phyloP scores from a whole-genome alignment of 768 basidiomycete genomes.

The Amanita pseudoporphyria region DNA sequence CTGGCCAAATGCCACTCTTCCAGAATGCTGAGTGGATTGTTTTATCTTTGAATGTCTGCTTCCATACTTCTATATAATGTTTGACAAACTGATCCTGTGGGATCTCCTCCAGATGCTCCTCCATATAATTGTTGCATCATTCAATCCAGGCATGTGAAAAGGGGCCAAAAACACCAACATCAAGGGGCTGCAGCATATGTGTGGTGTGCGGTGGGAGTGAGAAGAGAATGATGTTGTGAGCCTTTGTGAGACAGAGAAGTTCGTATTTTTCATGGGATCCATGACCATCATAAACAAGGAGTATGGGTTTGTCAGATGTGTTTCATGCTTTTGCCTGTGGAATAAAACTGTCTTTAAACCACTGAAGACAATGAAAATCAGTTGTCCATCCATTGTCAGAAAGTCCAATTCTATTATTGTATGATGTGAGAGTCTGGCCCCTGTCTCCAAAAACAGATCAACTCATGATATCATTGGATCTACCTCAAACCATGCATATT shows the following conservation, averaged over 20 bases:
- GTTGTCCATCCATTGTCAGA: neutral
- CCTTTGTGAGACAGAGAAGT: neutral
- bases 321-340: neutral
- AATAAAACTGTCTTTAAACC: neutral
- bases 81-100: neutral
- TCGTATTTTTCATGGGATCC: neutral
- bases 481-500: too few species aligned
- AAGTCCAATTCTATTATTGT: too few species aligned
- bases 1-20: neutral
- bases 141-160: constrained; percentile 20
- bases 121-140: neutral
- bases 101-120: neutral
- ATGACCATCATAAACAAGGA: neutral
- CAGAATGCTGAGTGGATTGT: neutral
- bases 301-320: neutral
- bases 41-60: constrained; percentile 13
- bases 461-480: too few species aligned
- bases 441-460: too few species aligned
- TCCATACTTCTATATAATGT: neutral
- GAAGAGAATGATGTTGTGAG: constrained; percentile 12
- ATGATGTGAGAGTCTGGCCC: too few species aligned
- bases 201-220: constrained; percentile 32
- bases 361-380: neutral
- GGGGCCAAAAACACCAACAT: constrained; percentile 33
- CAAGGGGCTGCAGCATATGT: constrained; percentile 33